A percentile compares a stretch with the other conserved stretches of the same genome.
Conservation (phyloP, 108 stramenopile species). For the Cyclotella cryptica region DNA sequence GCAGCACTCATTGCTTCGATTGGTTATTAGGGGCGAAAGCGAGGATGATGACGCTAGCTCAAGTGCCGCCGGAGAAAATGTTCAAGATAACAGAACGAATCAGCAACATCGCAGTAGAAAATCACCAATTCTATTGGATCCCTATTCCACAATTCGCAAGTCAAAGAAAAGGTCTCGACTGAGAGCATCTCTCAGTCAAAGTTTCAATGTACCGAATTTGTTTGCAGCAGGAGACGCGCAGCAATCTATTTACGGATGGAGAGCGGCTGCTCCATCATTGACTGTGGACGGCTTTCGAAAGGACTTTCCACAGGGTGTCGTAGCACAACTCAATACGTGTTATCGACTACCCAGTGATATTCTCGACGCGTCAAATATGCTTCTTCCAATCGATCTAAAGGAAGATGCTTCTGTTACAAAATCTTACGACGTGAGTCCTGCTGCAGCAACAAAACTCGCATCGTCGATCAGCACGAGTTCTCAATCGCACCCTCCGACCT, state of each 20-base stretch:
- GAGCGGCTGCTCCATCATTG: conserved; percentile 62
- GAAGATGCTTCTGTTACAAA: not conserved
- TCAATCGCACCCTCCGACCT: not conserved
- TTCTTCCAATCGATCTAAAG: conserved; percentile 26
- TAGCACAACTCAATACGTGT: conserved; percentile 54
- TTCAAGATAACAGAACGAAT: conserved; percentile 7
- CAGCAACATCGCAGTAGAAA: conserved; percentile 12
- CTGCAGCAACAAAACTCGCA: conserved; percentile 44
- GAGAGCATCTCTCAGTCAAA: conserved; percentile 14
- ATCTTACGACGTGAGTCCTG: conserved; percentile 52
- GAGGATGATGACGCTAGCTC: conserved; percentile 33
- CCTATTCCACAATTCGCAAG: not conserved
- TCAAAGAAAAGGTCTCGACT: conserved; percentile 7
- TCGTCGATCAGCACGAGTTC: not conserved
- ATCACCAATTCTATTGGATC: conserved; percentile 48
- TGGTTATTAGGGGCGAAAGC: conserved; percentile 50
- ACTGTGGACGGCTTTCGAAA: conserved; percentile 58
- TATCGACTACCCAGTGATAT: conserved; percentile 63
- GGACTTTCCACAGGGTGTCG: conserved; percentile 68
- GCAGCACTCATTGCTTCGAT: conserved; percentile 57
- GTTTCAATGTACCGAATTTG: conserved; percentile 52
- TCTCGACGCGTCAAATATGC: conserved; percentile 52
- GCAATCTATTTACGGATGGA: conserved; percentile 69
- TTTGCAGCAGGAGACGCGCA: conserved; percentile 66
- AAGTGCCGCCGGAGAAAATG: not conserved